A percentile compares a stretch with the other conserved stretches of the same genome.
Evolutionary conservation across 495 filamentous ascomycete genomes (phyloP).

Genomic region (Alectoria sarmentosa): DNA sequence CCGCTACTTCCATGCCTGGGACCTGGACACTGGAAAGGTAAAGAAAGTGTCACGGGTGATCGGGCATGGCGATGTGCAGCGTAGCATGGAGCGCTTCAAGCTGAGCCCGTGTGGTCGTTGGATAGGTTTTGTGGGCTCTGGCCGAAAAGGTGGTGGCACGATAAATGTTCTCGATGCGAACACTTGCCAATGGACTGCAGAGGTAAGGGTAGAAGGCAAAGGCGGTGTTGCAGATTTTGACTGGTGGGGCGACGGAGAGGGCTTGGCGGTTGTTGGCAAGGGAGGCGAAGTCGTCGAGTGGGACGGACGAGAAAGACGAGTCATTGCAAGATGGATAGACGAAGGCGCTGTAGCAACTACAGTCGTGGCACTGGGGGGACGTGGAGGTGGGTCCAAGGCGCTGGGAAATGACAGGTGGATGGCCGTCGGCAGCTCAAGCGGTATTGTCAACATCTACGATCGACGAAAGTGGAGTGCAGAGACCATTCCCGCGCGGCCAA

Average conservation of each 20-base stretch:
- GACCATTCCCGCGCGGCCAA: conserved; percentile 52
- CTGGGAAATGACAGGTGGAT: conserved; percentile 85
- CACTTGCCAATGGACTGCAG: conserved; percentile 83
- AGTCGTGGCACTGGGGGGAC: conserved; percentile 68
- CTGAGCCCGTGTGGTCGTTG: conserved; percentile 78
- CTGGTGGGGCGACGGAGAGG: conserved; percentile 83
- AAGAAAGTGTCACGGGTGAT: conserved; percentile 72
- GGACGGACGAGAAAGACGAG: conserved; percentile 54
- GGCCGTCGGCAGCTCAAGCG: conserved; percentile 73
- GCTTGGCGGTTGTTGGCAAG: conserved; percentile 69
- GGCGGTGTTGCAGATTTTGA: conserved; percentile 81
- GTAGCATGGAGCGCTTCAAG: conserved; percentile 83
- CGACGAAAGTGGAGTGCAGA: conserved; percentile 53
- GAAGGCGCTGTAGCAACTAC: conserved; percentile 85
- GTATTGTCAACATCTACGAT: conserved; percentile 91
- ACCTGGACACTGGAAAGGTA: conserved; percentile 69
- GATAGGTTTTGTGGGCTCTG: conserved; percentile 69
- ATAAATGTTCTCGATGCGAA: conserved; percentile 75
- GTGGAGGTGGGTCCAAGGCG: conserved; percentile 41
- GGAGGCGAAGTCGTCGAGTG: conserved; percentile 93
- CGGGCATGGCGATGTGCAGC: conserved; percentile 76
- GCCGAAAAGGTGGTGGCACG: conserved; percentile 75
- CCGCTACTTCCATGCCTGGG: conserved; percentile 92
- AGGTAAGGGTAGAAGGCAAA: conserved; percentile 73
- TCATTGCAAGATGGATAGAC: conserved; percentile 79